Conservation (phyloP, 1,284 basidiomycete species). For the Ceratobasidium sp. region DNA sequence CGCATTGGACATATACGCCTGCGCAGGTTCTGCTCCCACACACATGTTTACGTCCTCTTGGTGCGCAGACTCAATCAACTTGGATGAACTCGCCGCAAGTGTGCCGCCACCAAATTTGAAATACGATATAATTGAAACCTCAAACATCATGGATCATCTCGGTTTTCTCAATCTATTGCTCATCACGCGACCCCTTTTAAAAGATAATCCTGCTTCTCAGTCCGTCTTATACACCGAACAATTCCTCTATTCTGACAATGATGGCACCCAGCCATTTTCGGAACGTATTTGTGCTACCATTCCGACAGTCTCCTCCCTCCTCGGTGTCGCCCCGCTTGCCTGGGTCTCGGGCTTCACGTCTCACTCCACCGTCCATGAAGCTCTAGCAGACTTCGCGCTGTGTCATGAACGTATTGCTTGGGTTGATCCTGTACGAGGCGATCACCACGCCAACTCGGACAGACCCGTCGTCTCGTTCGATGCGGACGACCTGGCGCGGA, state of each 20-base stretch:
- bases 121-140: constrained; percentile 21
- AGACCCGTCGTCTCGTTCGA: neutral
- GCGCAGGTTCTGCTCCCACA: neutral
- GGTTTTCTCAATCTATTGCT: constrained; percentile 11
- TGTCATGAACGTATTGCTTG: constrained; percentile 22
- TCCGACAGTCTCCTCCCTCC: neutral
- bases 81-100: neutral
- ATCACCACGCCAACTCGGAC: neutral
- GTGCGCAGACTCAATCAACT: neutral
- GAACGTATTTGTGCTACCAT: constrained; percentile 16
- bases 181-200: neutral
- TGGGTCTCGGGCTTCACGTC: constrained; percentile 20
- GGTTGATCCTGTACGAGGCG: constrained; percentile 12
- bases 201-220: neutral
- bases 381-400: neutral
- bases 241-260: neutral
- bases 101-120: too few species aligned
- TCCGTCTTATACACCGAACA: constrained; percentile 2
- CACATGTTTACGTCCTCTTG: neutral
- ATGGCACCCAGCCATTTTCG: neutral
- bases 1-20: neutral
- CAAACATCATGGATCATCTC: neutral
- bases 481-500: neutral
- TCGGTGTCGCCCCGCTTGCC: constrained; percentile 7
- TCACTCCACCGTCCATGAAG: constrained; percentile 9